A percentile compares a stretch with the other conserved stretches of the same genome.
Conservation (phyloP, 2,329 filamentous ascomycete genomes). For the Penicillium sp. region DNA sequence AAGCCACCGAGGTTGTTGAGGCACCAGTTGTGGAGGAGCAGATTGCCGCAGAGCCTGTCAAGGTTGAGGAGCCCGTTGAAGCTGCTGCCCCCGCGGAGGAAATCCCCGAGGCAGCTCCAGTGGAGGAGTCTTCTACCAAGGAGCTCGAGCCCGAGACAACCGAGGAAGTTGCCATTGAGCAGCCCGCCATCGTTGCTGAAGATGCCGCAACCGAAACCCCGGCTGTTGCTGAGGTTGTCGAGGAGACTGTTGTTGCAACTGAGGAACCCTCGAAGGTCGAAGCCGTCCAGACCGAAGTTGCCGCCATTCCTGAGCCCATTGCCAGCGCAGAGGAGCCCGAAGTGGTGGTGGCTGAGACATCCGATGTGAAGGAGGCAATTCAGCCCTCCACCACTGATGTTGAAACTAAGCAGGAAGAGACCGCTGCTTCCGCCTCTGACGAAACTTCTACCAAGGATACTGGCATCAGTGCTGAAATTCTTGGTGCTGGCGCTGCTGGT, state of each 20-base stretch:
- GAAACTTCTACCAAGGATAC: slow-evolving; percentile 21
- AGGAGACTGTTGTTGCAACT: neutral
- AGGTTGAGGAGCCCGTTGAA: neutral
- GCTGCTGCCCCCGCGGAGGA: neutral
- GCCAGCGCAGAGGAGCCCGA: neutral
- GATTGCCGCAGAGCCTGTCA: neutral
- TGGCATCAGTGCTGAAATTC: slow-evolving; percentile 24
- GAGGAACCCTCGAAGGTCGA: neutral
- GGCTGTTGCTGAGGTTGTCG: neutral
- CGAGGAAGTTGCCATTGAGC: neutral
- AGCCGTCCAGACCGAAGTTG: neutral
- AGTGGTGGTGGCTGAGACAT: neutral
- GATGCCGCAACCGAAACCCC: neutral
- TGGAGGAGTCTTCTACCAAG: neutral
- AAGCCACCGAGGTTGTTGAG: neutral
- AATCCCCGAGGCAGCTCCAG: neutral
- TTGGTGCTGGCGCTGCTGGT: slow-evolving; percentile 30
- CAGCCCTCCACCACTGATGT: neutral
- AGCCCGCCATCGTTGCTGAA: neutral
- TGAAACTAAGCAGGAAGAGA: slow-evolving; percentile 11
- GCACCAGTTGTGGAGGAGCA: neutral
- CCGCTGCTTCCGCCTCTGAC: slow-evolving; percentile 1
- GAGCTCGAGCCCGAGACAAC: slow-evolving; percentile 2
- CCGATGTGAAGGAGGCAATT: neutral
- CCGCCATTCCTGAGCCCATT: neutral